Conservation (phyloP, 2,329 filamentous ascomycete species). For the Helotiales sp. region DNA sequence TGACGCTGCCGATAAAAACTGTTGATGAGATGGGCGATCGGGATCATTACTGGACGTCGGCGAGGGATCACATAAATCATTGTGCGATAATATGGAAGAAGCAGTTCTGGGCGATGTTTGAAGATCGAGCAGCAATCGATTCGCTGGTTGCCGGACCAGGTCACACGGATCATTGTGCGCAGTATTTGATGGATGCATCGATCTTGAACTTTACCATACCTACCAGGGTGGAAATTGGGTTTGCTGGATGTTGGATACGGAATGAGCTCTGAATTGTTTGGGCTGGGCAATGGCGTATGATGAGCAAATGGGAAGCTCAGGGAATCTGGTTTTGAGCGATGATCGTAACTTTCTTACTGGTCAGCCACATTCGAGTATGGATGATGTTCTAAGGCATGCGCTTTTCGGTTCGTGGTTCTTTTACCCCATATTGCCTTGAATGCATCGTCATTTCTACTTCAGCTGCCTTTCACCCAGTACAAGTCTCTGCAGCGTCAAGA, state of each 20-base stretch:
- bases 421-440: too few species aligned
- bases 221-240: constrained; percentile 21
- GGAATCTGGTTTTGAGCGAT: too few species aligned
- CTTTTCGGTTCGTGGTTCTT: too few species aligned
- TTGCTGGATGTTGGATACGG: constrained; percentile 25
- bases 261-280: background rate
- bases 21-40: constrained; percentile 19
- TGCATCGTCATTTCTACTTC: too few species aligned
- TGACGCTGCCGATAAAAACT: constrained; percentile 14
- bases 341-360: background rate
- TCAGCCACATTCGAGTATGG: too few species aligned
- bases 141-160: constrained; percentile 10
- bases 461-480: too few species aligned
- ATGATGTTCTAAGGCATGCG: too few species aligned
- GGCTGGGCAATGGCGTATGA: background rate
- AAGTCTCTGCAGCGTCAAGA: too few species aligned
- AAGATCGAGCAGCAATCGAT: constrained; percentile 34
- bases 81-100: constrained; percentile 49
- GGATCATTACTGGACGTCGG: constrained; percentile 19
- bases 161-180: constrained; percentile 26
- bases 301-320: background rate
- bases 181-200: constrained; percentile 14
- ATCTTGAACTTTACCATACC: background rate
- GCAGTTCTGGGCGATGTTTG: constrained; percentile 47
- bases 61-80: constrained; percentile 45